These are phyloP conservation scores for Lyophyllum shimeji DNA, from an alignment of 768 basidiomycete species.

Conservation along the genomic window DNA sequence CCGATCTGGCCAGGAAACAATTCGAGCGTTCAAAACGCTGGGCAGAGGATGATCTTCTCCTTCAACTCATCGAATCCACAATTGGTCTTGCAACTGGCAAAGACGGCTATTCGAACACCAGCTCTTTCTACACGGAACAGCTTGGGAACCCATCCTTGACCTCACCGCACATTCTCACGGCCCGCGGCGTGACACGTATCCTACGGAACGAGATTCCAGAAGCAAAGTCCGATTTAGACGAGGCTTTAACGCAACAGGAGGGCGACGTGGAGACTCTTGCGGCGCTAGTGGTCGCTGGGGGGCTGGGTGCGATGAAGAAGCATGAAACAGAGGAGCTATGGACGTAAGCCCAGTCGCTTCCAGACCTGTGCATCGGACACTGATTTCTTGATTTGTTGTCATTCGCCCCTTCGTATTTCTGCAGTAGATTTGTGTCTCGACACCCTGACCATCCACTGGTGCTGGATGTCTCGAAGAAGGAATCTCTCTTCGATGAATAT, in stretches of 20 bases:
- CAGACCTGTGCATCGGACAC: too few species aligned
- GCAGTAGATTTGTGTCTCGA: constrained; percentile 42
- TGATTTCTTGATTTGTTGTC: constrained; percentile 12
- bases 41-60: constrained; percentile 86
- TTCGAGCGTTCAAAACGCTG: constrained; percentile 81
- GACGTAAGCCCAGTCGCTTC: constrained; percentile 44
- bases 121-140: constrained; percentile 80
- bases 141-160: constrained; percentile 77
- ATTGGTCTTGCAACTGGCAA: constrained; percentile 75
- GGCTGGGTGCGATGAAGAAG: constrained; percentile 57
- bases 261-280: constrained; percentile 68
- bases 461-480: constrained; percentile 58
- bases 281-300: constrained; percentile 62
- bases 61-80: constrained; percentile 87
- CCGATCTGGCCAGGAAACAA: constrained; percentile 84
- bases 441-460: constrained; percentile 73
- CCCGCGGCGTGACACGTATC: constrained; percentile 80
- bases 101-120: constrained; percentile 57
- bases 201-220: constrained; percentile 70
- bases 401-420: constrained; percentile 8
- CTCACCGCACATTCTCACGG: constrained; percentile 71
- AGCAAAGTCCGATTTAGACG: constrained; percentile 81
- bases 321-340: constrained; percentile 66
- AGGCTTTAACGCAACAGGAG: constrained; percentile 60
- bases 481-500: constrained; percentile 60